Evolutionary conservation across 257 asterid species (phyloP), one percentile per base, ranked within the genome.

Genomic region (Asclepias syriaca): DNA sequence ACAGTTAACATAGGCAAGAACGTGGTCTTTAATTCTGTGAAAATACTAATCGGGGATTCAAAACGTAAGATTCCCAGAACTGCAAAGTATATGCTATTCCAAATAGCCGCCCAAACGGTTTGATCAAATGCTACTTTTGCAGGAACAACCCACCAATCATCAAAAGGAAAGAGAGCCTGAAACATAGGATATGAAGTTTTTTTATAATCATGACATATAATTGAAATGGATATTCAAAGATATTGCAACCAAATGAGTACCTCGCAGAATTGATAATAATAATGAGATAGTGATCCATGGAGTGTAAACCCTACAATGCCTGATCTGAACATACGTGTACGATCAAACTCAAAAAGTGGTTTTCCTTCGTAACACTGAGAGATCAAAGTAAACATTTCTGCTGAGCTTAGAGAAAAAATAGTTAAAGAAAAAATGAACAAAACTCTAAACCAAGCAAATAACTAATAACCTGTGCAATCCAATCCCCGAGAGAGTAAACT

Each of bases 81-180:
- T 8, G 82, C 77, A 50, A 18, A 92, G 75, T 92, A 92, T 66
- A 92, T 88, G 88, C 94, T 90, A 82, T 90, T 92, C 98, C 98
- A 92, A 75, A 87, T 32, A 13, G 88, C 96, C 64, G 97, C 71
- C 97, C 97, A 89, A 34, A 80, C 77, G 43, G 97, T 89, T 79
- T 89, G 97, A 81, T 92, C 97, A 67, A 89, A 86, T 11, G 77
- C 80, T 49, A 92, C 97, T 81, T 92, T 92, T 8, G 74, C 90
- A n/a, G 97, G 96, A 81, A 92, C 96, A 73, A 92, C 96, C 96
- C 97, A 92, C 97, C 97, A 92, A 75, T 84, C 96, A 8, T 92
- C 75, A 61, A 79, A 87, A 66, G 97, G 97, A 76, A 92, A 88
- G 61, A 92, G 84, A 72, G 90, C 93, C 97, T 91, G 85, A 51